These are phyloP conservation scores for Neurospora sp. DNA, from an alignment of 495 filamentous ascomycete genomes.

Conservation along the genomic window DNA sequence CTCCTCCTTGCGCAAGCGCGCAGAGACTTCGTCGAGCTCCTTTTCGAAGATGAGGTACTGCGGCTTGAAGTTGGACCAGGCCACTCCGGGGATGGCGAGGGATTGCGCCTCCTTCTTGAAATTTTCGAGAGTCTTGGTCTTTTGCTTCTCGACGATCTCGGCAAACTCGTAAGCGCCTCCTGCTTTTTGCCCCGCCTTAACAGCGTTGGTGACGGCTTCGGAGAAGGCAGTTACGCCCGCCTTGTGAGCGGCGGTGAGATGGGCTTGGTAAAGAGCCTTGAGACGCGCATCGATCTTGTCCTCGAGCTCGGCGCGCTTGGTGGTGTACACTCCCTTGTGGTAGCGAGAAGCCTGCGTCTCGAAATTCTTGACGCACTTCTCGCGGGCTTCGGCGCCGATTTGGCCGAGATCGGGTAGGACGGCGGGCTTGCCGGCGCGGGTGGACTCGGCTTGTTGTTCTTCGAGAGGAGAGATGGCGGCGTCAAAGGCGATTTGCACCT, in stretches of 20 bases:
- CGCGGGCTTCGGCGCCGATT: constrained; percentile 61
- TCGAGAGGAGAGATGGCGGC: constrained; percentile 73
- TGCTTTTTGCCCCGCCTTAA: constrained; percentile 86
- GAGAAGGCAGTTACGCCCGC: constrained; percentile 78
- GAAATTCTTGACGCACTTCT: constrained; percentile 69
- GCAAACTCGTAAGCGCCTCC: constrained; percentile 86
- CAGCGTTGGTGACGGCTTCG: constrained; percentile 64
- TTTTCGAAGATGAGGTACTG: constrained; percentile 52
- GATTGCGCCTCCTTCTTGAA: constrained; percentile 71
- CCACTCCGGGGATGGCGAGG: constrained; percentile 61
- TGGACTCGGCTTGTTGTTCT: constrained; percentile 66
- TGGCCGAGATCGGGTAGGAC: constrained; percentile 69
- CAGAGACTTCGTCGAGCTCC: constrained; percentile 79
- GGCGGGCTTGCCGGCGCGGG: constrained; percentile 56
- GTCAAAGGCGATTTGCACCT: constrained; percentile 79
- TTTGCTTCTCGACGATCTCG: constrained; percentile 80
- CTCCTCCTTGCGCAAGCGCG: constrained; percentile 77
- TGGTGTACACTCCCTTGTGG: constrained; percentile 85
- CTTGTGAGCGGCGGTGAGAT: constrained; percentile 82
- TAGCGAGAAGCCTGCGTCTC: constrained; percentile 86
- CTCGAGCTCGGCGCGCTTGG: constrained; percentile 78
- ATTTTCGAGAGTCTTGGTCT: constrained; percentile 57
- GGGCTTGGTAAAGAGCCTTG: constrained; percentile 77
- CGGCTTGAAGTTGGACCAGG: constrained; percentile 64
- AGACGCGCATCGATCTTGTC: constrained; percentile 75